Percentiles rank a stretch among this genome's conserved stretches.
Conservation (phyloP, 495 filamentous ascomycete genomes). For the Aspergillus panamensis region DNA sequence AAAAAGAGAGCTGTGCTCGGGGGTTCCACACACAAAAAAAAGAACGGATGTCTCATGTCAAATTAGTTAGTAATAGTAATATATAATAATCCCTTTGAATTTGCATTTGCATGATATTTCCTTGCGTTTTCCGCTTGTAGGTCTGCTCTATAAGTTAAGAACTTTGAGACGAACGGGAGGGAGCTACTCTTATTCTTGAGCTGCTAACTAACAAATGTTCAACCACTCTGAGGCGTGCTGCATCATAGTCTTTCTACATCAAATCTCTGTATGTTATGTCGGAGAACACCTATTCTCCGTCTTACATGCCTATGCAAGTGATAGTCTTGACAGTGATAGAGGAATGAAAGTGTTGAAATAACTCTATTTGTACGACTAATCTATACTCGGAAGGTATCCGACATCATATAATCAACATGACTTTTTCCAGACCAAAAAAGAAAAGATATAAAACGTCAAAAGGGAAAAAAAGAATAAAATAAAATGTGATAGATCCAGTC, state of each 20-base stretch:
- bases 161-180: no score
- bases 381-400: not conserved
- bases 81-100: constrained; percentile 13
- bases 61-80: constrained; percentile 13
- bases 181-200: no score
- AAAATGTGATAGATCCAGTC: not conserved
- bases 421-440: not conserved
- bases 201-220: no score
- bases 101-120: constrained; percentile 7
- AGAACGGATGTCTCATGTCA: not conserved
- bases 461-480: not conserved
- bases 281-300: no score
- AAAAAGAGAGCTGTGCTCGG: not conserved
- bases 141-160: not conserved
- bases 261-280: no score
- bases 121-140: not conserved
- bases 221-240: no score
- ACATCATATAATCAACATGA: constrained; percentile 1
- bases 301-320: not conserved
- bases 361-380: not conserved
- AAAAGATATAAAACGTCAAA: constrained; percentile 1
- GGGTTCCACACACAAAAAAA: not conserved
- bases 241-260: no score
- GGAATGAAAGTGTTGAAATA: not conserved
- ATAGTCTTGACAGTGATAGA: not conserved